Conservation (phyloP, 495 filamentous ascomycete genomes). For the Aspergillus steynii region DNA sequence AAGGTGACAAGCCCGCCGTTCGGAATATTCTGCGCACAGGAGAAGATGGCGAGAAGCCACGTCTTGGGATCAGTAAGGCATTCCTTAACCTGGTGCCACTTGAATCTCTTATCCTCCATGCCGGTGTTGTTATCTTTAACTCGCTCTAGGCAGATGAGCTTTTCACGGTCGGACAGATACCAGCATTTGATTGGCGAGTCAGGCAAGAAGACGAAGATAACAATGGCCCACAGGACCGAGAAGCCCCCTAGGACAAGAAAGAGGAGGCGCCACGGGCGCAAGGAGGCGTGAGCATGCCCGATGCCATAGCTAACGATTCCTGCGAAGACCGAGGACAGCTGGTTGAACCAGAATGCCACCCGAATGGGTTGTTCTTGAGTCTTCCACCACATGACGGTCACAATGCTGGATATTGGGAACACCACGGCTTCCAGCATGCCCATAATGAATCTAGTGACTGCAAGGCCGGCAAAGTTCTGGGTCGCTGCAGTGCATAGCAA, state of each 20-base stretch:
- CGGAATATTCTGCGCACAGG: slow-evolving; percentile 25
- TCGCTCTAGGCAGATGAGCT: slow-evolving; percentile 48
- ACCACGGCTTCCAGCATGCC: slow-evolving; percentile 51
- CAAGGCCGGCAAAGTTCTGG: too few relatives aligned
- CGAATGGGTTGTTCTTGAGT: slow-evolving; percentile 49
- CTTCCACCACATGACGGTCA: slow-evolving; percentile 54
- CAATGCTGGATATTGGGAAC: slow-evolving; percentile 49
- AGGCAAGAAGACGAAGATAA: background rate
- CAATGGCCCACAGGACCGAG: background rate
- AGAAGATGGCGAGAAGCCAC: slow-evolving; percentile 24
- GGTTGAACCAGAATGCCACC: slow-evolving; percentile 52
- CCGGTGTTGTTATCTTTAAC: slow-evolving; percentile 56
- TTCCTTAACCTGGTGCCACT: slow-evolving; percentile 49
- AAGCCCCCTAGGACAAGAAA: slow-evolving; percentile 1
- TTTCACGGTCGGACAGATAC: slow-evolving; percentile 45
- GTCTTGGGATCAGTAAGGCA: slow-evolving; percentile 44
- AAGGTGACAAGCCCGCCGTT: slow-evolving; percentile 40
- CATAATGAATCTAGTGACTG: slow-evolving; percentile 46
- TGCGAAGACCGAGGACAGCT: slow-evolving; percentile 22
- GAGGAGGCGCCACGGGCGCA: background rate
- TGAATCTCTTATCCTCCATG: slow-evolving; percentile 53
- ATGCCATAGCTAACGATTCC: slow-evolving; percentile 36
- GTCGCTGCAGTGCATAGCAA: too few relatives aligned
- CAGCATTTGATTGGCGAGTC: slow-evolving; percentile 28
- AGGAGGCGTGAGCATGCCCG: slow-evolving; percentile 27